phyloP scores from a whole-genome alignment of 345 rosid species.

The Barbarea vulgaris region DNA sequence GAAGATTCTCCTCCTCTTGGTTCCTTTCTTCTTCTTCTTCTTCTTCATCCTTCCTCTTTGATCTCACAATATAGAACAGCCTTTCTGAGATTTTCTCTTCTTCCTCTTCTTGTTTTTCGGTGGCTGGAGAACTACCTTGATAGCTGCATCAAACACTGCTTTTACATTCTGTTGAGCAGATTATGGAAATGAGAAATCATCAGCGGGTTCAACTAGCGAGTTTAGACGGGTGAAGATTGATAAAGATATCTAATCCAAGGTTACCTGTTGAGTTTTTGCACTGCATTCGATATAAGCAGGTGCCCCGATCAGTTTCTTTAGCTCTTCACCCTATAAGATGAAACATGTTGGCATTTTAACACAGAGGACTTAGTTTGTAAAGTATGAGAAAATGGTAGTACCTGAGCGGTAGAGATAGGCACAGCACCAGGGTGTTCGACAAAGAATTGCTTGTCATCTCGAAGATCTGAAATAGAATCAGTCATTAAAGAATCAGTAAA shows the following conservation, averaged over 20 bases:
- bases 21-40: conserved; percentile 38
- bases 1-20: neutral
- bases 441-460: conserved; percentile 78
- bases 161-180: conserved; percentile 70
- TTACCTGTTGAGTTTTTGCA: conserved; percentile 89
- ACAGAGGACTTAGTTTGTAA: neutral
- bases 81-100: conserved; percentile 71
- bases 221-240: neutral
- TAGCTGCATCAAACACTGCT: conserved; percentile 87
- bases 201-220: neutral
- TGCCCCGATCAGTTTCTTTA: conserved; percentile 79
- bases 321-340: conserved; percentile 71
- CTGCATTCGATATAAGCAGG: conserved; percentile 85
- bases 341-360: neutral
- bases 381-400: conserved; percentile 21
- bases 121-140: conserved; percentile 88
- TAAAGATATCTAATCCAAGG: neutral
- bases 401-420: conserved; percentile 78
- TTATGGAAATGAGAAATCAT: neutral
- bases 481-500: neutral
- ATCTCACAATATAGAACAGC: conserved; percentile 71
- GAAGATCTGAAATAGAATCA: conserved; percentile 58
- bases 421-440: conserved; percentile 77
- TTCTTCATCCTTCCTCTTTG: conserved; percentile 50
- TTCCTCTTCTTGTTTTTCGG: conserved; percentile 80